A percentile compares a stretch with the other conserved stretches of the same genome.
These are phyloP conservation scores for Termitomyces sp. DNA, from an alignment of 768 basidiomycete species.

Conservation along the genomic window DNA sequence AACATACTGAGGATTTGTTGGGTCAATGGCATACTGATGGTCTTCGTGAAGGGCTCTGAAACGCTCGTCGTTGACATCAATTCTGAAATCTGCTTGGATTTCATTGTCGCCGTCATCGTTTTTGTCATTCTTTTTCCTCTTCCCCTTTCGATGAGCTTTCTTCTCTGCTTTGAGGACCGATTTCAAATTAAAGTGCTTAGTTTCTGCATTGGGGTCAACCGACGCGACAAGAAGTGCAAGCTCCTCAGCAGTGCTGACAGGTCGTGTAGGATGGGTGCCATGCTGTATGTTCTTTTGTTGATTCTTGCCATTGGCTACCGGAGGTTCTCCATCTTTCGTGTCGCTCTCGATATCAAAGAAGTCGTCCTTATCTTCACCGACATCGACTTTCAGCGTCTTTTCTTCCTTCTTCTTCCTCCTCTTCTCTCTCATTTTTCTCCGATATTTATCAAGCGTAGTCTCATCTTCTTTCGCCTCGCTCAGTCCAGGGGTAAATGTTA, in stretches of 20 bases:
- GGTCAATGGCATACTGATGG: conserved; percentile 92
- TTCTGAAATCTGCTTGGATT: conserved; percentile 74
- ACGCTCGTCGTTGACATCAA: conserved; percentile 84
- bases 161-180: conserved; percentile 88
- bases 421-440: conserved; percentile 88
- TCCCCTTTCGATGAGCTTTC: conserved; percentile 40
- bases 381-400: conserved; percentile 22
- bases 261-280: conserved; percentile 20
- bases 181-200: conserved; percentile 87
- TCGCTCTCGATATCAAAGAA: conserved; percentile 69
- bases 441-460: conserved; percentile 87
- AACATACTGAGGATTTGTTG: conserved; percentile 89
- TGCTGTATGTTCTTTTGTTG: conserved; percentile 16
- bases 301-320: conserved; percentile 4
- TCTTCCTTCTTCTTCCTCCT: conserved; percentile 75
- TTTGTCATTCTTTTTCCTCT: conserved; percentile 39
- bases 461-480: conserved; percentile 55
- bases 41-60: conserved; percentile 89
- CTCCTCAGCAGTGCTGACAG: conserved; percentile 58
- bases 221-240: conserved; percentile 60
- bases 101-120: conserved; percentile 52
- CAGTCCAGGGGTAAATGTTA: conserved; percentile 90
- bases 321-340: conserved; percentile 25
- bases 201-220: conserved; percentile 49
- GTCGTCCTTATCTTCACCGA: conserved; percentile 47